Conservation (phyloP, 306 rosid genomes). For the Prosopis cineraria region DNA sequence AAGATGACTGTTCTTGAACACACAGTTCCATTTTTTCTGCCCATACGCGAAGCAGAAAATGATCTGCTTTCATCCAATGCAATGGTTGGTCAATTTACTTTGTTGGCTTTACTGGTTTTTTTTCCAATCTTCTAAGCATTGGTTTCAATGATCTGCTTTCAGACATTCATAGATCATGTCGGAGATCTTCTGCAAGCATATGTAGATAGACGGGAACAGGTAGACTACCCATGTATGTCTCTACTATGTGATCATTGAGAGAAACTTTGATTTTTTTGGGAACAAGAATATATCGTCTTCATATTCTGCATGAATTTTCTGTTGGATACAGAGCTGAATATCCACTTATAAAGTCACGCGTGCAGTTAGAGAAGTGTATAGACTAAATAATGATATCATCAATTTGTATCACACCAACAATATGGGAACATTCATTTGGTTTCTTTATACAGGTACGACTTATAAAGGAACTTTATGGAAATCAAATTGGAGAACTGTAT, state of each 20-base stretch:
- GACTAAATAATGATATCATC: neutral
- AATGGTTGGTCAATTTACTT: slow-evolving; percentile 68
- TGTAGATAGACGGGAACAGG: slow-evolving; percentile 80
- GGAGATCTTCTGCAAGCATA: slow-evolving; percentile 81
- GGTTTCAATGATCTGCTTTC: slow-evolving; percentile 44
- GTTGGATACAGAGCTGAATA: slow-evolving; percentile 12
- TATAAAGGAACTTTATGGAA: slow-evolving; percentile 69
- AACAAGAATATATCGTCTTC: neutral
- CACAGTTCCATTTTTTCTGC: slow-evolving; percentile 89
- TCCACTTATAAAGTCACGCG: neutral
- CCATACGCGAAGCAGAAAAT: slow-evolving; percentile 83
- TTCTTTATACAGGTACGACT: slow-evolving; percentile 61
- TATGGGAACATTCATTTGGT: neutral
- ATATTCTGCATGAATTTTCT: slow-evolving; percentile 17
- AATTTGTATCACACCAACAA: neutral
- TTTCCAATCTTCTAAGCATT: slow-evolving; percentile 28
- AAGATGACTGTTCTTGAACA: slow-evolving; percentile 94
- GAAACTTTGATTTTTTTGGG: slow-evolving; percentile 2
- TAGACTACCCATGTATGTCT: slow-evolving; percentile 33
- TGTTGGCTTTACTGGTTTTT: slow-evolving; percentile 35
- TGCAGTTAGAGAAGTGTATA: slow-evolving; percentile 7
- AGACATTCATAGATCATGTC: slow-evolving; percentile 91
- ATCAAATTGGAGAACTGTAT: slow-evolving; percentile 61
- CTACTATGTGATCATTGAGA: neutral
- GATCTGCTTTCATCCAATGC: slow-evolving; percentile 90